Evolutionary conservation across 2,329 filamentous ascomycete species (phyloP).

Genomic region (Emmonsia crescens): DNA sequence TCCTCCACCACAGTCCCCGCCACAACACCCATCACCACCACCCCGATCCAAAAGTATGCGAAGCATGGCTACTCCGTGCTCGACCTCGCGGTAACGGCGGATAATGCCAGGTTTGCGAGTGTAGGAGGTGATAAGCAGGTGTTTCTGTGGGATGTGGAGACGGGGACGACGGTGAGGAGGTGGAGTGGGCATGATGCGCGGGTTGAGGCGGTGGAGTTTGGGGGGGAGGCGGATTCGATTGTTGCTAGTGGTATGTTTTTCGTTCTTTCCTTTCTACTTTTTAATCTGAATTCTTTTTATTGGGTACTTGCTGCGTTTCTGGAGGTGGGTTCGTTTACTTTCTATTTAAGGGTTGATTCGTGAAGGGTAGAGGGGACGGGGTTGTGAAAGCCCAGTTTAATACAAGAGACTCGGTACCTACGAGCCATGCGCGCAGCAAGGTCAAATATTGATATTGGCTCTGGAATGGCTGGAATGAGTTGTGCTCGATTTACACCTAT

Average conservation of each 20-base stretch:
- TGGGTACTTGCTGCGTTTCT: too few species aligned
- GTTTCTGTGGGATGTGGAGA: constrained; percentile 89
- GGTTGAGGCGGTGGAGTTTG: constrained; percentile 70
- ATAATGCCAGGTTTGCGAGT: constrained; percentile 80
- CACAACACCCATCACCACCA: constrained; percentile 20
- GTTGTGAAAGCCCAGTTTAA: too few species aligned
- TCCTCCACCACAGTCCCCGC: constrained; percentile 28
- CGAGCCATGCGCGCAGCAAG: neutral
- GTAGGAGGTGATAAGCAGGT: constrained; percentile 81
- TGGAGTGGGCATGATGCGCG: constrained; percentile 62
- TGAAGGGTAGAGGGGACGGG: too few species aligned
- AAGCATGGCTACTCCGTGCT: constrained; percentile 90
- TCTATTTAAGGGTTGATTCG: too few species aligned
- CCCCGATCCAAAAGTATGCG: constrained; percentile 74
- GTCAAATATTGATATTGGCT: constrained; percentile 6
- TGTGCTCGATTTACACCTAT: neutral
- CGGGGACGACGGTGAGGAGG: constrained; percentile 63
- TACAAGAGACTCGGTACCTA: neutral
- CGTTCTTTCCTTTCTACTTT: neutral
- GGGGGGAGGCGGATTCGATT: constrained; percentile 61
- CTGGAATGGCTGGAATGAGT: neutral
- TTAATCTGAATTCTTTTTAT: too few species aligned
- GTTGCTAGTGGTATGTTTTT: constrained; percentile 52
- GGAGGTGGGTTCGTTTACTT: neutral
- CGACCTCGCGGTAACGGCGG: constrained; percentile 57